A percentile compares a stretch with the other conserved stretches of the same genome.
Conservation (phyloP, 106 monocot genomes). For the Gastrodia elata region DNA sequence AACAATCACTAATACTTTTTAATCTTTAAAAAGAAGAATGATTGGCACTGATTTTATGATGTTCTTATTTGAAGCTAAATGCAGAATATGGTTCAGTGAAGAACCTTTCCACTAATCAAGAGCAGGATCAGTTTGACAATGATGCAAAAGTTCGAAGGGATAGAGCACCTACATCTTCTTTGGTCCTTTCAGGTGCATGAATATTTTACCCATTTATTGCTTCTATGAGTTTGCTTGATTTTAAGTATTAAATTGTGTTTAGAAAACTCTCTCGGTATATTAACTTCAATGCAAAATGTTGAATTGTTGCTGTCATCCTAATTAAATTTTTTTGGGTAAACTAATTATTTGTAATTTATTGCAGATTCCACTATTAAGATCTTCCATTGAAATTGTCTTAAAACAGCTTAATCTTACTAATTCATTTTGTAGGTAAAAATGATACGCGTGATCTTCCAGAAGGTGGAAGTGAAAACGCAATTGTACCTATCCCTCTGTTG, state of each 20-base stretch:
- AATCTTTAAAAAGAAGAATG: not conserved
- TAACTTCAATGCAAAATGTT: not conserved
- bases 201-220: not conserved
- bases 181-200: conserved; percentile 55
- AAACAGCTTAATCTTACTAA: not conserved
- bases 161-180: conserved; percentile 22
- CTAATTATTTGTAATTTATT: not conserved
- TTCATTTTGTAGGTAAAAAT: conserved; percentile 39
- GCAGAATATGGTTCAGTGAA: conserved; percentile 71
- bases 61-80: conserved; percentile 36
- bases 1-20: no score
- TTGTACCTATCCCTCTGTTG: conserved; percentile 32
- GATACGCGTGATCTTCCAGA: conserved; percentile 30
- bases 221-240: not conserved
- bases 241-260: no score
- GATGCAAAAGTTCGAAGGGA: conserved; percentile 23
- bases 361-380: not conserved
- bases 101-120: conserved; percentile 28
- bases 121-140: conserved; percentile 9
- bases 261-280: not conserved
- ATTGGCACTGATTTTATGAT: not conserved
- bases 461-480: conserved; percentile 34
- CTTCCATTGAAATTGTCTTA: not conserved
- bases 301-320: not conserved
- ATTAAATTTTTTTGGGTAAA: not conserved